Evolutionary conservation across 257 asterid species (phyloP), one percentile per base, ranked within the genome.

Genomic region (Eucommia ulmoides): DNA sequence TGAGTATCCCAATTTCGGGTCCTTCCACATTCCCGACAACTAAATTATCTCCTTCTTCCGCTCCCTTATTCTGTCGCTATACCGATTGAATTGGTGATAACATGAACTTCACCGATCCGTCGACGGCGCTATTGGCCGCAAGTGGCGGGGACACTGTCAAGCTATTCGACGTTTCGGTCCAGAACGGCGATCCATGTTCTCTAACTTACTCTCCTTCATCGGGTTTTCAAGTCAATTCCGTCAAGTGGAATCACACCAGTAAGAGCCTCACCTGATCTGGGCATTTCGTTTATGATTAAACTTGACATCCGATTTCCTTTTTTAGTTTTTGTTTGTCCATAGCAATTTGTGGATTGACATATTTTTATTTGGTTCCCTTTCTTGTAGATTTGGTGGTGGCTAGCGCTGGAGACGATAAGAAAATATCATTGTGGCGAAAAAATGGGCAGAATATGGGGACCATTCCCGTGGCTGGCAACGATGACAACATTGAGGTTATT

Each of bases 191-290:
- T 75, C 94, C 93, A 44, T 91, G 96, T 70, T 74, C 83, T 50
- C 78, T 86, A 68, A 75, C 78, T 56, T 72, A 79, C 53, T 54
- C 73, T 54, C 95, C 98, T 14, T 78, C 94, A 16, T 81, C 88
- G 14, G 84, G 87, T 19, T 75, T 20, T 23, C 93, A 88, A 16
- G 81, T 91, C 15, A 79, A 81, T 67, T 80, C 94, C 53, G 76
- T 83, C 70, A 86, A 82, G 80, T 91, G 98, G 98, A 91, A 83
- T 65, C 95, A 83, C 78, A 86, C 93, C 68, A 91, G 98, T 91
- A 8, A 69, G 83, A 65, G 51, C 53, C 49, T 15, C 12, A 21
- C 33, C 56, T 49, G 49, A 29, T 56, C 63, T 51, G 50, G 12
- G 17, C 48, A 45, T 20, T 26, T 5, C 5, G 35, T 29, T 48